A percentile compares a stretch with the other conserved stretches of the same genome.
These are phyloP conservation scores for Cyclaneusma minus DNA, from an alignment of 2,329 filamentous ascomycete genomes.

Conservation along the genomic window DNA sequence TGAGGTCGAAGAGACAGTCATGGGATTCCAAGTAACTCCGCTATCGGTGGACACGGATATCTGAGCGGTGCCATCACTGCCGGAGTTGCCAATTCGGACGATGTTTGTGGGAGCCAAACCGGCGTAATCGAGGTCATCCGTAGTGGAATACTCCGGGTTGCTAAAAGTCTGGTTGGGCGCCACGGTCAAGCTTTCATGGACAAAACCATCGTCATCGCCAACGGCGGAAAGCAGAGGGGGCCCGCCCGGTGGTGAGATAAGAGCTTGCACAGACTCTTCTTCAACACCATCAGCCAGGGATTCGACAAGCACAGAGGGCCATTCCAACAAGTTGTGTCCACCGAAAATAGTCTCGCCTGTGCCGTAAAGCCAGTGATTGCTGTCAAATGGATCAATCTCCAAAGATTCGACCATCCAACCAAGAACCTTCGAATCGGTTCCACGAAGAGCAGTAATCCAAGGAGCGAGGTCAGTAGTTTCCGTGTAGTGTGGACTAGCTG, in stretches of 20 bases:
- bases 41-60: conserved; percentile 33
- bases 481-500: conserved; percentile 28
- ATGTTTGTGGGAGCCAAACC: conserved; percentile 27
- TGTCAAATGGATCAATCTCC: conserved; percentile 41
- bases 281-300: conserved; percentile 38
- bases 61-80: conserved; percentile 23
- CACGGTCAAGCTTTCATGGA: conserved; percentile 10
- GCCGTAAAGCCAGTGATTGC: conserved; percentile 44
- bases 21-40: conserved; percentile 31
- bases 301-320: conserved; percentile 31
- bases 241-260: conserved; percentile 32
- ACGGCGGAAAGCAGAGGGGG: conserved; percentile 34
- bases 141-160: conserved; percentile 2
- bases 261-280: conserved; percentile 32
- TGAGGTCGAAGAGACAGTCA: conserved; percentile 29
- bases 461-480: conserved; percentile 32
- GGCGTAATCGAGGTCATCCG: too few species aligned
- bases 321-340: conserved; percentile 36
- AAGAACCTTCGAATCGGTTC: conserved; percentile 31
- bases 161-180: conserved; percentile 1
- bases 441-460: conserved; percentile 35
- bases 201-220: conserved; percentile 36
- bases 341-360: conserved; percentile 39
- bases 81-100: conserved; percentile 31
- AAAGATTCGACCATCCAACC: conserved; percentile 47